Percentiles rank a stretch among this genome's conserved stretches.
These are phyloP conservation scores for Aspergillus brunneoviolaceus DNA, from an alignment of 2,329 filamentous ascomycete species.

Conservation along the genomic window DNA sequence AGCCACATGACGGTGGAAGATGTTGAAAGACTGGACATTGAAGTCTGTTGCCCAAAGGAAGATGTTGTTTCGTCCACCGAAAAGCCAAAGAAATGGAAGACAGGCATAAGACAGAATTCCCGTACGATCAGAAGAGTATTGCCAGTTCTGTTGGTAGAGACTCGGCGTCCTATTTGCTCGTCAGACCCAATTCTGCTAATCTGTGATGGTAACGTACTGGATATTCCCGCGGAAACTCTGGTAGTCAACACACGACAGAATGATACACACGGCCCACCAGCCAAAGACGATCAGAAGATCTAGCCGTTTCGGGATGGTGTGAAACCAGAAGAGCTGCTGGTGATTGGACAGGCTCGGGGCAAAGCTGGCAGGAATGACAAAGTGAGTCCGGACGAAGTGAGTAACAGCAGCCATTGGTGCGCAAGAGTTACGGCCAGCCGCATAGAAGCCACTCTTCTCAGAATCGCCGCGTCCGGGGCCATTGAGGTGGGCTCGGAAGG, in stretches of 20 bases:
- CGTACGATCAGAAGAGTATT: slow-evolving; percentile 60
- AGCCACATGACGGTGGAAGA: slow-evolving; percentile 64
- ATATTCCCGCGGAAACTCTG: slow-evolving; percentile 16
- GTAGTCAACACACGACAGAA: slow-evolving; percentile 17
- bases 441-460: not conserved
- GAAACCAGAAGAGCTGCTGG: slow-evolving; percentile 11
- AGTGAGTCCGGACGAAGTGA: slow-evolving; percentile 5
- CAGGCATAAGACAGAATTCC: slow-evolving; percentile 63
- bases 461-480: not conserved
- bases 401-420: not conserved
- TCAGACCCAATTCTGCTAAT: not conserved
- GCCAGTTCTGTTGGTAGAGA: slow-evolving; percentile 29
- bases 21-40: slow-evolving; percentile 63
- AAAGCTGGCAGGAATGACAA: slow-evolving; percentile 9
- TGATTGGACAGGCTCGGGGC: slow-evolving; percentile 10
- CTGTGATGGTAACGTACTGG: slow-evolving; percentile 2
- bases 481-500: not conserved
- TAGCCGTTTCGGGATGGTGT: slow-evolving; percentile 15
- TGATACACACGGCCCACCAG: slow-evolving; percentile 14
- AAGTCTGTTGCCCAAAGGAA: slow-evolving; percentile 65
- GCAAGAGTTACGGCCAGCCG: not conserved
- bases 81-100: slow-evolving; percentile 63
- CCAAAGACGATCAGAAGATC: slow-evolving; percentile 14
- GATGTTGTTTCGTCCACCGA: slow-evolving; percentile 63
- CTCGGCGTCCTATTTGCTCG: not conserved